A percentile compares a stretch with the other conserved stretches of the same genome.
Evolutionary conservation across 257 asterid genomes (phyloP).

Genomic region (Solanum sitiens): DNA sequence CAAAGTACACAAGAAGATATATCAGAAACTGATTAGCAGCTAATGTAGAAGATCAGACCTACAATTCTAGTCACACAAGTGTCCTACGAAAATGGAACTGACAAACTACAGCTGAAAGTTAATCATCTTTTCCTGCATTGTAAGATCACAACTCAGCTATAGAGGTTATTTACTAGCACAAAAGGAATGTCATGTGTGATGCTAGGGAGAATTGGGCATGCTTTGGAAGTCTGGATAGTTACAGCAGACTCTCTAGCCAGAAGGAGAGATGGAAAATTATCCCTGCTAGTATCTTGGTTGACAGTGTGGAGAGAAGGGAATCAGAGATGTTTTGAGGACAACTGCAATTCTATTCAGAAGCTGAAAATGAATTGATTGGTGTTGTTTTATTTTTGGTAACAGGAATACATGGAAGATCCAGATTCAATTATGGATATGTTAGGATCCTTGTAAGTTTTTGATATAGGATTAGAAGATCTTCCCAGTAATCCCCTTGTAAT

Average conservation of each 20-base stretch:
- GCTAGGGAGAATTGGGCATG: background rate
- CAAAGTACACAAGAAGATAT: background rate
- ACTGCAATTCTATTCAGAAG: background rate
- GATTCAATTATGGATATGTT: background rate
- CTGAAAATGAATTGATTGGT: background rate
- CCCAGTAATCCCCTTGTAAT: background rate
- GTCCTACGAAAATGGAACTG: background rate
- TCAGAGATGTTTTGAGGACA: background rate
- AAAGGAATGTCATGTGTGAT: background rate
- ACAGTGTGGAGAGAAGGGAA: background rate
- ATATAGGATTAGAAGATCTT: background rate
- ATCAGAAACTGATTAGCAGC: background rate
- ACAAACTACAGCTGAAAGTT: background rate
- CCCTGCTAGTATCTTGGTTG: background rate
- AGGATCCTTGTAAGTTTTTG: background rate
- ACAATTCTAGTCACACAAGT: background rate
- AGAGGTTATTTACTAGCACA: background rate
- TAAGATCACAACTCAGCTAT: background rate
- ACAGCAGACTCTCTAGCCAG: background rate
- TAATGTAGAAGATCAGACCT: background rate
- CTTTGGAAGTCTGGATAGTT: background rate
- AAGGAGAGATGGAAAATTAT: background rate
- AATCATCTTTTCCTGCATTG: background rate
- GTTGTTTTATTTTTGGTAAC: background rate
- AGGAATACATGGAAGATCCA: background rate